Conservation (phyloP, 2,329 filamentous ascomycete species). For the Fusarium lyarnte region DNA sequence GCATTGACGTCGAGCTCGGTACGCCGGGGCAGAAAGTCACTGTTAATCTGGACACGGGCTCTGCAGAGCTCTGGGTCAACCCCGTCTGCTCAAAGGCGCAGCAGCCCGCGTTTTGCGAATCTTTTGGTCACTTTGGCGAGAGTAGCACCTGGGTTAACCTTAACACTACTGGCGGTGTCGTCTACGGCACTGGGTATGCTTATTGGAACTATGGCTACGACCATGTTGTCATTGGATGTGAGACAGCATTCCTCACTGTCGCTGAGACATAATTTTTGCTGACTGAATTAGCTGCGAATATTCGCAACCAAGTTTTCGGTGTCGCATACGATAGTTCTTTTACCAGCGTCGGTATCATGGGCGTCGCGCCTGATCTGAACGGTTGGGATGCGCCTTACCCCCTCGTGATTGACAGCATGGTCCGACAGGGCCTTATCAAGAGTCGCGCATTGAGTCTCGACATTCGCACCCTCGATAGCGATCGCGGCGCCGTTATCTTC, state of each 20-base stretch:
- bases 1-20: conserved; percentile 51
- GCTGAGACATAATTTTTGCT: background rate
- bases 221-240: conserved; percentile 47
- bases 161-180: conserved; percentile 38
- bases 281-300: conserved; percentile 39
- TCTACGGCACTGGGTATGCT: conserved; percentile 48
- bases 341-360: conserved; percentile 48
- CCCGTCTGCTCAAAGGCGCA: conserved; percentile 49
- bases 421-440: conserved; percentile 48
- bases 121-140: conserved; percentile 45
- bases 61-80: conserved; percentile 55
- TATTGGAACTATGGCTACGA: conserved; percentile 50
- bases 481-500: conserved; percentile 55
- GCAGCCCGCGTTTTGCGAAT: conserved; percentile 42
- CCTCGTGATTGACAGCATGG: conserved; percentile 49
- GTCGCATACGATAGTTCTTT: conserved; percentile 47
- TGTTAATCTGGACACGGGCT: conserved; percentile 55
- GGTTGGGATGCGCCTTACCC: conserved; percentile 51
- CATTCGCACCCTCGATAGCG: conserved; percentile 46
- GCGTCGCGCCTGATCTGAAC: conserved; percentile 46
- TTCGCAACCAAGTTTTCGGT: conserved; percentile 51
- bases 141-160: conserved; percentile 45
- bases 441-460: conserved; percentile 51
- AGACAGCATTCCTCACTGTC: conserved; percentile 12
- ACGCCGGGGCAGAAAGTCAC: conserved; percentile 51